These are phyloP conservation scores for Graphilbum ipis-grandicollis DNA, from an alignment of 2,329 filamentous ascomycete species.

Conservation along the genomic window DNA sequence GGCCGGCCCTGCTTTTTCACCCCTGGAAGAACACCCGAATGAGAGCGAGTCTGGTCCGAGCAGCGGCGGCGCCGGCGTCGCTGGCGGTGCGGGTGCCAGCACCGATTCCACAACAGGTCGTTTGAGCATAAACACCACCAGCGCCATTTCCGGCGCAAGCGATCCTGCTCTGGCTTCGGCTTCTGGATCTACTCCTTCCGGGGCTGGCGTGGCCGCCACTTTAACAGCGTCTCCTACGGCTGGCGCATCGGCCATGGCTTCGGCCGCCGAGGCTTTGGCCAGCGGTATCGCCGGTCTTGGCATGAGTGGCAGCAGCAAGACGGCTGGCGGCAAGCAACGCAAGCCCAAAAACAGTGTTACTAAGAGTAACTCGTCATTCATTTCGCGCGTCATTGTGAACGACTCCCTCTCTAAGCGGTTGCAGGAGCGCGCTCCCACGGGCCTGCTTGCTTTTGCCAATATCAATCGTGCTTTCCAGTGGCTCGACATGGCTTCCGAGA, in stretches of 20 bases:
- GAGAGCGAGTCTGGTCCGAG: slow-evolving; percentile 7
- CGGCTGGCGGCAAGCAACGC: slow-evolving; percentile 53
- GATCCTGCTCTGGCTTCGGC: slow-evolving; percentile 15
- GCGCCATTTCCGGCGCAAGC: slow-evolving; percentile 6
- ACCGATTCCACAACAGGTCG: slow-evolving; percentile 7
- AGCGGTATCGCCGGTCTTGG: slow-evolving; percentile 70
- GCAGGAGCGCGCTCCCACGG: slow-evolving; percentile 59
- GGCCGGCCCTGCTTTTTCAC: not conserved
- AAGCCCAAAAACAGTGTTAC: slow-evolving; percentile 98
- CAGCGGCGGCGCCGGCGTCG: not conserved
- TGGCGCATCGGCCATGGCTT: slow-evolving; percentile 40
- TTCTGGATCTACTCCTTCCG: not conserved
- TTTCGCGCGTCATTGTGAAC: slow-evolving; percentile 87
- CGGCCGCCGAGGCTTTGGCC: slow-evolving; percentile 16
- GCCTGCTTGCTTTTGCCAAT: slow-evolving; percentile 83
- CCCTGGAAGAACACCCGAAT: slow-evolving; percentile 6
- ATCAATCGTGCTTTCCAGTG: slow-evolving; percentile 92
- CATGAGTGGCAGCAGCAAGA: slow-evolving; percentile 47
- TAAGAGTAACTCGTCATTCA: slow-evolving; percentile 97
- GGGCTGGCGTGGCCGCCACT: too few relatives aligned
- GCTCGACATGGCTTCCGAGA: slow-evolving; percentile 69
- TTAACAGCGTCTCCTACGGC: too few relatives aligned
- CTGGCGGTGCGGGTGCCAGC: too few relatives aligned
- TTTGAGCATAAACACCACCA: slow-evolving; percentile 8
- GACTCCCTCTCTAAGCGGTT: slow-evolving; percentile 66